Base-by-base conservation (phyloP, 495 filamentous ascomycete species). In the Jackrogersella minutella region DNA sequence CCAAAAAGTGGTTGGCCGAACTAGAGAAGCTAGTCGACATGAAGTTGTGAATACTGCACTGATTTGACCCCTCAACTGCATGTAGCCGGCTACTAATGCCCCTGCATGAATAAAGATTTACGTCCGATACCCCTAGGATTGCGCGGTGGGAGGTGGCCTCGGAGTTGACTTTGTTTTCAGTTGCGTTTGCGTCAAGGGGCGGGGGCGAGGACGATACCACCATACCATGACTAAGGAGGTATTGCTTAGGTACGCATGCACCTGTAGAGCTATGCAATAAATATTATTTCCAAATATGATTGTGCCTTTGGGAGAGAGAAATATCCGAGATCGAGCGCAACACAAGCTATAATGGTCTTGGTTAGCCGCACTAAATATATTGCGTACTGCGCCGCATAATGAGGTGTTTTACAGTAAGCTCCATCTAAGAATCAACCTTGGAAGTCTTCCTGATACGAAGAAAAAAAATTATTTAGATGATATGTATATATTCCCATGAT, bases 1-100 rank as follows among this genome's bases (percentile, higher is more conserved):
- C 83, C 5, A 80, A 77, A 62, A 84, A 84, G 34, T 98, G 95
- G 95, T 72, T 90, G 13, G 70, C 67, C 28, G 84, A 93, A 72
- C 77, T 97, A 77, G 85, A 88, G 74, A 85, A 82, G 75, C 79
- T 97, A 62, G 87, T 97, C 14, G 73, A 56, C 10, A 66, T 72
- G 71, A 71, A 62, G 31, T 36, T 47, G 39, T 76, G 62, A 62
- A 62, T 28, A 30, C n/a, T n/a, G n/a, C n/a, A n/a, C n/a, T n/a
- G n/a, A n/a, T n/a, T n/a, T n/a, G n/a, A n/a, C n/a, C n/a, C n/a
- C n/a, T n/a, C n/a, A n/a, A n/a, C n/a, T n/a, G n/a, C n/a, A n/a
- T n/a, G n/a, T n/a, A n/a, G n/a, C n/a, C n/a, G n/a, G n/a, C 22
- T 17, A 52, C 31, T 22, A 10, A 8, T 21, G 2, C 40, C 39